Conservation (phyloP, 208 protist species). For the Leishmania gerbilli region DNA sequence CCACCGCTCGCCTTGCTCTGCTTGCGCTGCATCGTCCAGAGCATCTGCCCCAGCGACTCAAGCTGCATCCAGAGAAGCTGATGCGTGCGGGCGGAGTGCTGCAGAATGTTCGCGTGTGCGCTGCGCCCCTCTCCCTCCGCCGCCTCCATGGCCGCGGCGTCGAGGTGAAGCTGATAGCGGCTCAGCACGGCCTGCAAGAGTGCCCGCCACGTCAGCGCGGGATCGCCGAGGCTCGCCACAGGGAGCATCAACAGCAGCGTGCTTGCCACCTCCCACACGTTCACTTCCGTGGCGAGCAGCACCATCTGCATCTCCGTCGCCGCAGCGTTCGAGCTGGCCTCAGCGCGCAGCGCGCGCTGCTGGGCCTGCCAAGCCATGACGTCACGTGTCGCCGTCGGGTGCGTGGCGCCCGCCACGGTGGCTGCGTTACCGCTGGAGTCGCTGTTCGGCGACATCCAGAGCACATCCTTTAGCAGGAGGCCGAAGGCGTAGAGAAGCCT, state of each 20-base stretch:
- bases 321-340: conserved; percentile 37
- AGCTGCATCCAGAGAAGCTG: conserved; percentile 74
- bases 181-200: conserved; percentile 42
- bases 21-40: conserved; percentile 83
- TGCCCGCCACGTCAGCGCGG: conserved; percentile 58
- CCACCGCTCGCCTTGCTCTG: conserved; percentile 32
- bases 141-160: conserved; percentile 21
- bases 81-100: conserved; percentile 42
- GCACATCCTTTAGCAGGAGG: conserved; percentile 61
- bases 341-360: conserved; percentile 48
- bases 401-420: neutral
- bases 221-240: conserved; percentile 50
- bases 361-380: conserved; percentile 33
- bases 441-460: conserved; percentile 41
- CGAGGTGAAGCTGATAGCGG: conserved; percentile 43
- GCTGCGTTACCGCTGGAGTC: neutral
- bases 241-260: conserved; percentile 78
- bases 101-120: conserved; percentile 15
- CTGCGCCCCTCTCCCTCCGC: neutral
- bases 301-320: conserved; percentile 65
- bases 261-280: conserved; percentile 67
- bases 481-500: conserved; percentile 62
- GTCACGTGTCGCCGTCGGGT: conserved; percentile 14
- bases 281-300: conserved; percentile 66
- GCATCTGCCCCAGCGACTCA: conserved; percentile 66